Percentiles rank a stretch among this genome's conserved stretches.
These are phyloP conservation scores for Cordyceps tenuipes DNA, from an alignment of 2,329 filamentous ascomycete genomes.

Conservation along the genomic window DNA sequence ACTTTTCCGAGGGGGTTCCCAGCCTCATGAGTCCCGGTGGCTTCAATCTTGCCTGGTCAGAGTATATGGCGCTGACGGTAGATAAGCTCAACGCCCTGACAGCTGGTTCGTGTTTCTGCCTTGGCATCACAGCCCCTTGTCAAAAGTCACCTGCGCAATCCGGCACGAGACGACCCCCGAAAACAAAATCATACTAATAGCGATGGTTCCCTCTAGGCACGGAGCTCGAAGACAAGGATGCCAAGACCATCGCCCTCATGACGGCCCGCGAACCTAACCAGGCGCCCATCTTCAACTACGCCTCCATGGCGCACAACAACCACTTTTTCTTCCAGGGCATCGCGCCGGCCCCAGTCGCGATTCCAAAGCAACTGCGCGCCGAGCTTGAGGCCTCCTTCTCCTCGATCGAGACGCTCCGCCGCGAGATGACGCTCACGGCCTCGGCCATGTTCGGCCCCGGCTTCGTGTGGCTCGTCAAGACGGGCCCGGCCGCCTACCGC, in stretches of 20 bases:
- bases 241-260: constrained; percentile 62
- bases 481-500: constrained; percentile 42
- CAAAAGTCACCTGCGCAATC: neutral
- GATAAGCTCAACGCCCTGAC: constrained; percentile 68
- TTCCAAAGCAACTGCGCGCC: constrained; percentile 46
- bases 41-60: constrained; percentile 70
- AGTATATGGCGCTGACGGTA: constrained; percentile 69
- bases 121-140: neutral
- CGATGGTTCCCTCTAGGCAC: constrained; percentile 42
- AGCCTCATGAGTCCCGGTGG: constrained; percentile 61
- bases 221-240: constrained; percentile 50
- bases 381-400: constrained; percentile 67
- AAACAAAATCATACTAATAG: constrained; percentile 11
- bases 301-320: constrained; percentile 93
- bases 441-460: constrained; percentile 92
- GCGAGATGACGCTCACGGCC: constrained; percentile 73
- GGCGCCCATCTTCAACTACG: constrained; percentile 87
- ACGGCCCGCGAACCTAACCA: constrained; percentile 70
- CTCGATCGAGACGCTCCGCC: constrained; percentile 71
- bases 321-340: constrained; percentile 66
- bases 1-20: constrained; percentile 49
- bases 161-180: neutral
- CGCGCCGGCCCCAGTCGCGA: constrained; percentile 35
- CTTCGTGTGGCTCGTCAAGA: constrained; percentile 87
- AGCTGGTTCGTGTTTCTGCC: constrained; percentile 48